These are phyloP conservation scores for Chlamydomonas asymmetrica DNA, from an alignment of 139 green algal species.

Conservation along the genomic window DNA sequence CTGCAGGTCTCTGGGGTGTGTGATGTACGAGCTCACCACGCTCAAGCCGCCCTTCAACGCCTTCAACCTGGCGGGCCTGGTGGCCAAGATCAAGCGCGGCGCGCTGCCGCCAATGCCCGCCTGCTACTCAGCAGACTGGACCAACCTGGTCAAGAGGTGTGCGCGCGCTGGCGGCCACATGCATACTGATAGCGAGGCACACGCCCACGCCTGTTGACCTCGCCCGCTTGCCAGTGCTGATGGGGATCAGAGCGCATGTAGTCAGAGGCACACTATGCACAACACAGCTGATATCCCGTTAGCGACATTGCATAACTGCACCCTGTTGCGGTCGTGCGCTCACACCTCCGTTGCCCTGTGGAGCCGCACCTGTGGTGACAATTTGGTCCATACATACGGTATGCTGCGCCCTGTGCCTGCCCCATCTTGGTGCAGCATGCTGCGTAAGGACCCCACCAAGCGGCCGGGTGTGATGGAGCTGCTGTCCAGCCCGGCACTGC, in stretches of 20 bases:
- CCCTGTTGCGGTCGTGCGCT: too few relatives aligned
- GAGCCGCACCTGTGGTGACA: too few relatives aligned
- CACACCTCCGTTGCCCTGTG: too few relatives aligned
- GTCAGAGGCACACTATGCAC: too few relatives aligned
- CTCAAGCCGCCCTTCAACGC: conserved; percentile 64
- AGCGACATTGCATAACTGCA: too few relatives aligned
- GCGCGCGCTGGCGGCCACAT: too few relatives aligned
- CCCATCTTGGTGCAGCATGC: conserved; percentile 45
- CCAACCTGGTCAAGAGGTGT: conserved; percentile 22
- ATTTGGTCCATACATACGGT: not conserved
- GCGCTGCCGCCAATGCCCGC: conserved; percentile 19
- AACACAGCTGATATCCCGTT: too few relatives aligned
- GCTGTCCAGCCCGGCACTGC: conserved; percentile 30
- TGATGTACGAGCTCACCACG: conserved; percentile 66
- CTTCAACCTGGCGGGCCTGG: conserved; percentile 57
- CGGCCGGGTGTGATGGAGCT: conserved; percentile 45
- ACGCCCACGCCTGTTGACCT: too few relatives aligned
- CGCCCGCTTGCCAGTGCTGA: too few relatives aligned
- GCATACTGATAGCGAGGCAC: too few relatives aligned
- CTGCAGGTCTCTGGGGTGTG: conserved; percentile 60
- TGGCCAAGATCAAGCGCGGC: conserved; percentile 28
- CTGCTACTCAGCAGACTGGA: conserved; percentile 23
- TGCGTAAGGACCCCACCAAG: conserved; percentile 46
- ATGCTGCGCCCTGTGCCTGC: not conserved
- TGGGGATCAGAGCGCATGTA: too few relatives aligned